phyloP scores from a whole-genome alignment of 2,329 filamentous ascomycete genomes.

The Penicillium sp. region DNA sequence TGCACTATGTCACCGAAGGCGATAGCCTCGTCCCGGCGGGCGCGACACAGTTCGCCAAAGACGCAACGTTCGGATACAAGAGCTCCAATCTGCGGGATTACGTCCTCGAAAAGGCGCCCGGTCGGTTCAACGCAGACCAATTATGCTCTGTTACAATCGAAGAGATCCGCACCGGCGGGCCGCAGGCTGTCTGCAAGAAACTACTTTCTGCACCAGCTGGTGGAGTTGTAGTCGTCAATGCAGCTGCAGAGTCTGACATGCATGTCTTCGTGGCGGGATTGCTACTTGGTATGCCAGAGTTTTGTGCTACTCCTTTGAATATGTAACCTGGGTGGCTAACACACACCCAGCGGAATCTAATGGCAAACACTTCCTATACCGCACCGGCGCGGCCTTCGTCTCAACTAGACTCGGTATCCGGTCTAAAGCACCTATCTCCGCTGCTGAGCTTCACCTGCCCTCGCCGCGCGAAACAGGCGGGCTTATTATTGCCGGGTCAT shows the following conservation, averaged over 20 bases:
- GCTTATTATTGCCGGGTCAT: conserved; percentile 57
- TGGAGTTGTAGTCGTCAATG: conserved; percentile 54
- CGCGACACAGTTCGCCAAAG: conserved; percentile 57
- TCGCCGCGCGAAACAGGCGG: conserved; percentile 45
- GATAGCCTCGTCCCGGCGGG: conserved; percentile 52
- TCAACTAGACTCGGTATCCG: conserved; percentile 55
- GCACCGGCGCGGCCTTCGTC: conserved; percentile 51
- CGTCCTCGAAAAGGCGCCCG: conserved; percentile 55
- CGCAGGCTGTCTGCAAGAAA: conserved; percentile 44
- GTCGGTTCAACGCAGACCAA: conserved; percentile 39
- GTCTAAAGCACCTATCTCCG: conserved; percentile 53
- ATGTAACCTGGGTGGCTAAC: not conserved
- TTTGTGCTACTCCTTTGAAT: not conserved
- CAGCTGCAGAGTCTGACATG: conserved; percentile 56
- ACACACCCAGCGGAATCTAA: conserved; percentile 32
- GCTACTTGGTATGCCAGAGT: conserved; percentile 33
- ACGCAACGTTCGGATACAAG: conserved; percentile 59
- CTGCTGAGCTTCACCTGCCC: conserved; percentile 44
- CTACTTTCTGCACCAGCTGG: conserved; percentile 41
- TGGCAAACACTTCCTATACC: conserved; percentile 48
- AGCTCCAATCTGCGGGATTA: conserved; percentile 56
- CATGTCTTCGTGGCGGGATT: conserved; percentile 56
- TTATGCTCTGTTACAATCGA: conserved; percentile 49
- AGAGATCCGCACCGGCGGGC: conserved; percentile 51
- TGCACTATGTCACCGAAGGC: conserved; percentile 59